Conservation (phyloP, 2,329 filamentous ascomycete species). For the Lasiodiplodia gonubiensis region DNA sequence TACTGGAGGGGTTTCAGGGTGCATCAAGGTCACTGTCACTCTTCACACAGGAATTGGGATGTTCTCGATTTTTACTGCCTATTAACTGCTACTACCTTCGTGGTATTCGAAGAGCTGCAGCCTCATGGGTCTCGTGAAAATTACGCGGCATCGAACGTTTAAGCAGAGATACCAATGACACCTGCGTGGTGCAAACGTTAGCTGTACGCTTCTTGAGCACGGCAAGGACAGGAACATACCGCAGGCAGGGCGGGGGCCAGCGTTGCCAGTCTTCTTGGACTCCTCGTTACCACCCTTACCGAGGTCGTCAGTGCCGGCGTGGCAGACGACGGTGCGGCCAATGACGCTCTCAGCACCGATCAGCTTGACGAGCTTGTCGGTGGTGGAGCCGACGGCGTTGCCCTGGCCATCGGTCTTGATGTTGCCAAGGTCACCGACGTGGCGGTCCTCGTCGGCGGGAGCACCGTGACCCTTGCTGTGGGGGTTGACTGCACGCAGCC, state of each 20-base stretch:
- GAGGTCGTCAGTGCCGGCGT: slow-evolving; percentile 95
- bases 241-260: slow-evolving; percentile 90
- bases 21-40: background rate
- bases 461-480: slow-evolving; percentile 90
- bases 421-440: slow-evolving; percentile 98
- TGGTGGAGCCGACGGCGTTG: slow-evolving; percentile 79
- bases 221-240: slow-evolving; percentile 56
- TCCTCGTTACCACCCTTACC: slow-evolving; percentile 91
- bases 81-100: slow-evolving; percentile 11
- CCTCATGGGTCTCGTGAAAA: background rate
- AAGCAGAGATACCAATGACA: slow-evolving; percentile 87
- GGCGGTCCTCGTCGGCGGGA: slow-evolving; percentile 80
- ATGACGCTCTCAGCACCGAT: slow-evolving; percentile 95
- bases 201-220: slow-evolving; percentile 21
- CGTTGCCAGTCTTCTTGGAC: slow-evolving; percentile 98
- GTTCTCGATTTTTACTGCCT: slow-evolving; percentile 11
- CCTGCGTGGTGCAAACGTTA: slow-evolving; percentile 51
- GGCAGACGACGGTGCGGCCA: slow-evolving; percentile 94
- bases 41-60: background rate
- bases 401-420: slow-evolving; percentile 93
- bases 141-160: slow-evolving; percentile 46
- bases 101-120: background rate
- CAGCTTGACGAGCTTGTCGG: slow-evolving; percentile 88
- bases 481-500: slow-evolving; percentile 79
- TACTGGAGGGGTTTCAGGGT: background rate